Conservation (phyloP, 2,329 filamentous ascomycete species). For the Diaporthe citri region DNA sequence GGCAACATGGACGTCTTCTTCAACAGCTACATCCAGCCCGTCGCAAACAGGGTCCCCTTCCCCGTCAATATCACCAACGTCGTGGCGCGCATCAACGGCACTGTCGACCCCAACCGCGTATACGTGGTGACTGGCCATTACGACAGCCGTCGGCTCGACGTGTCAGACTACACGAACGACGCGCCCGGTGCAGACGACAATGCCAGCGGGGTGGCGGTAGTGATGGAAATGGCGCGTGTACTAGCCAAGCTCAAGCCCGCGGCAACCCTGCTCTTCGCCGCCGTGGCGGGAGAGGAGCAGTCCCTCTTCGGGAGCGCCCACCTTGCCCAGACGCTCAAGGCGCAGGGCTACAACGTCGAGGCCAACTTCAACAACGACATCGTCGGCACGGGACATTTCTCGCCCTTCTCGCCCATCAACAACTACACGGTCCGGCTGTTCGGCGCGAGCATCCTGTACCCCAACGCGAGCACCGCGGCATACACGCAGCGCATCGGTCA, state of each 20-base stretch:
- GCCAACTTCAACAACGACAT: slow-evolving; percentile 71
- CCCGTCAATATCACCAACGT: slow-evolving; percentile 67
- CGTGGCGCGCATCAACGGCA: slow-evolving; percentile 63
- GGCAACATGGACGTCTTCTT: slow-evolving; percentile 64
- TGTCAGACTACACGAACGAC: slow-evolving; percentile 63
- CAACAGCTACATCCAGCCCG: slow-evolving; percentile 63
- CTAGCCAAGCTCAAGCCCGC: slow-evolving; percentile 60
- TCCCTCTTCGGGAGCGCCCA: slow-evolving; percentile 64
- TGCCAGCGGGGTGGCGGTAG: slow-evolving; percentile 58
- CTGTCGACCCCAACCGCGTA: slow-evolving; percentile 58
- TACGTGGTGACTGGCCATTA: slow-evolving; percentile 70
- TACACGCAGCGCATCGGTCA: slow-evolving; percentile 45
- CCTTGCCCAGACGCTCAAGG: slow-evolving; percentile 65
- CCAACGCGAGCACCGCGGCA: slow-evolving; percentile 31
- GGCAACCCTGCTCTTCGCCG: slow-evolving; percentile 68
- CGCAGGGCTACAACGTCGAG: slow-evolving; percentile 65
- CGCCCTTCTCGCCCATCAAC: slow-evolving; percentile 50
- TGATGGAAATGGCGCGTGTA: slow-evolving; percentile 67
- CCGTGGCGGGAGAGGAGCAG: slow-evolving; percentile 71
- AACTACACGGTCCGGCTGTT: slow-evolving; percentile 66
- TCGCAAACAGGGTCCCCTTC: slow-evolving; percentile 60
- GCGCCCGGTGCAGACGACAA: slow-evolving; percentile 71
- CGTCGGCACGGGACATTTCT: slow-evolving; percentile 62
- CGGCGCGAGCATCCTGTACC: slow-evolving; percentile 40
- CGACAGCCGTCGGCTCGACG: slow-evolving; percentile 64